Base-by-base conservation (phyloP, 179 eudicot genomes). In the Camellia oleifera region DNA sequence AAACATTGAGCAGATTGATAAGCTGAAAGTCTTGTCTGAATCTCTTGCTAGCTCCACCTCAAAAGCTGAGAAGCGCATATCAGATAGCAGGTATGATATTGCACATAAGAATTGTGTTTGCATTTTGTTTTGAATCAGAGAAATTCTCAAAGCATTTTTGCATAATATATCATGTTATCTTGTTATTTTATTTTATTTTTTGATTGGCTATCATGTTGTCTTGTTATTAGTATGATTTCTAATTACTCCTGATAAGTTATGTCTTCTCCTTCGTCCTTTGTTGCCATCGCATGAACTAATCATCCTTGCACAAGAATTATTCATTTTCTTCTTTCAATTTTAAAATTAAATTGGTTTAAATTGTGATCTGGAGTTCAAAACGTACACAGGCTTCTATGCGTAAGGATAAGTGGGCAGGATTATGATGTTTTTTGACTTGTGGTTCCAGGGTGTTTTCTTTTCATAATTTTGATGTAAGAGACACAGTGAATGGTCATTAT, bases 51-150 rank as follows among this genome's bases (percentile, higher is more conserved):
- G 89, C 84, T 97, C 99, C 81, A 81, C 92, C 63, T 74, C 86
- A 69, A 97, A 94, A 86, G 88, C 99, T 74, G 97, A 93, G 89
- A 97, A 97, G 84, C 94, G 97, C 80, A 90, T 93, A 62, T 85
- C 89, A 72, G 99, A 97, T 78, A 81, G 92, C 88, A 94, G 97
- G 99, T 96, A 84, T 77, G 78, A 52, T 40, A 71, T 56, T 62
- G 64, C 77, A 32, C 48, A 63, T 58, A 26, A 64, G 65, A 58
- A 58, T 18, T 26, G 14, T 60, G 20, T 46, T 50, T 18, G 11
- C 53, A 4, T 60, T 52, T 68, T 54, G 7, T 15, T 66, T 75
- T 77, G 20, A 15, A 54, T 54, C 64, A 54, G 20, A 67, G 10
- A 58, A 23, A 71, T 62, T 76, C 69, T 44, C 14, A 10, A 53